Evolutionary conservation across 495 filamentous ascomycete species (phyloP).

Genomic region (Hyaloscypha hepaticicola): DNA sequence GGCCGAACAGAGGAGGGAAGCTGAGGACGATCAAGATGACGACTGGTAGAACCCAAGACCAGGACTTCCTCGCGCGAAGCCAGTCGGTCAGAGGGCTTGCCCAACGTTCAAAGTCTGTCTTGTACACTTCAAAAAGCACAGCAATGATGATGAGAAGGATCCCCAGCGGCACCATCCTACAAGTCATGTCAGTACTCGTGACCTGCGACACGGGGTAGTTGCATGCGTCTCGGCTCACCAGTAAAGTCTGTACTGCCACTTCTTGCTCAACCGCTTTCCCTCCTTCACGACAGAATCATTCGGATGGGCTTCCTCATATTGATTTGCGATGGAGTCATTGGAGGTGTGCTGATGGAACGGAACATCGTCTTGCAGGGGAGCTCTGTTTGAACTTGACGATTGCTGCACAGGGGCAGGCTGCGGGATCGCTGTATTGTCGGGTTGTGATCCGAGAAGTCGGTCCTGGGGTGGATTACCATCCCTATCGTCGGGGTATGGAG

Average conservation of each 20-base stretch:
- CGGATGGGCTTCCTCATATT: not conserved
- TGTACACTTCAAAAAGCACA: slow-evolving; percentile 21
- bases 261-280: slow-evolving; percentile 14
- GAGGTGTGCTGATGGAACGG: not conserved
- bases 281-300: slow-evolving; percentile 19
- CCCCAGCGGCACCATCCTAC: slow-evolving; percentile 15
- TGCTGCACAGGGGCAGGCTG: not conserved
- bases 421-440: not conserved
- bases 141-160: slow-evolving; percentile 6
- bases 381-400: not conserved
- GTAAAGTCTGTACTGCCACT: slow-evolving; percentile 18
- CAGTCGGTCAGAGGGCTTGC: slow-evolving; percentile 12
- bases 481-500: slow-evolving; percentile 2
- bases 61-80: slow-evolving; percentile 6
- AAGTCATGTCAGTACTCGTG: slow-evolving; percentile 1
- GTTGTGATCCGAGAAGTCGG: not conserved
- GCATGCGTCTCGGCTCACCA: slow-evolving; percentile 10
- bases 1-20: slow-evolving; percentile 38
- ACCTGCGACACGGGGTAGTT: not conserved
- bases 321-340: not conserved
- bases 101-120: slow-evolving; percentile 14
- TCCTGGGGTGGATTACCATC: slow-evolving; percentile 1
- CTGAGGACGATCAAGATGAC: slow-evolving; percentile 36
- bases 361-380: not conserved
- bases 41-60: slow-evolving; percentile 35